Evolutionary conservation across 1,284 basidiomycete species (phyloP).

Genomic region (Trametes sp.): DNA sequence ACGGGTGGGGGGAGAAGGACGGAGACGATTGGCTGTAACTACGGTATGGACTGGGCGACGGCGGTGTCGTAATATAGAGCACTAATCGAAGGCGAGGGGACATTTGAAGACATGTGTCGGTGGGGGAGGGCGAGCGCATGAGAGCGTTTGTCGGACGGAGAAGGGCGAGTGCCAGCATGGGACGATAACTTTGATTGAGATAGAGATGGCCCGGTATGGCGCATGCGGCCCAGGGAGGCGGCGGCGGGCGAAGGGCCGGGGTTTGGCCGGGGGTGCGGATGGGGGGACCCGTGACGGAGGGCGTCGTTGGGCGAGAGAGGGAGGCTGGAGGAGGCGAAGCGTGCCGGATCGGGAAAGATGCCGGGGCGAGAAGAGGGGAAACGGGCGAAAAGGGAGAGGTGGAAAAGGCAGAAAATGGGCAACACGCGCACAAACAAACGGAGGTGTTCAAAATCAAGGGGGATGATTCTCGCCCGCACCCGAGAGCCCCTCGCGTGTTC

Average conservation of each 20-base stretch:
- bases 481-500: slow-evolving; percentile 10
- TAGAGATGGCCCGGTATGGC: slow-evolving; percentile 23
- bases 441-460: slow-evolving; percentile 32
- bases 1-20: background rate
- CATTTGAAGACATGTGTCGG: background rate
- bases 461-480: slow-evolving; percentile 6
- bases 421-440: slow-evolving; percentile 36
- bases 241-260: slow-evolving; percentile 31
- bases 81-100: slow-evolving; percentile 10
- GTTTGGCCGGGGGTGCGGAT: slow-evolving; percentile 34
- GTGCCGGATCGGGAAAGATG: slow-evolving; percentile 21
- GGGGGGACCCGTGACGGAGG: slow-evolving; percentile 27
- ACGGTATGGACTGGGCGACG: slow-evolving; percentile 13
- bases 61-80: slow-evolving; percentile 28
- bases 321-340: slow-evolving; percentile 1
- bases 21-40: slow-evolving; percentile 13
- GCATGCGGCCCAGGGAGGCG: slow-evolving; percentile 19
- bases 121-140: slow-evolving; percentile 2
- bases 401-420: slow-evolving; percentile 9
- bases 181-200: slow-evolving; percentile 33
- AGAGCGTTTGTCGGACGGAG: slow-evolving; percentile 23
- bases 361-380: slow-evolving; percentile 4
- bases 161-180: slow-evolving; percentile 21
- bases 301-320: slow-evolving; percentile 5
- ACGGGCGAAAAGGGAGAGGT: slow-evolving; percentile 1